Evolutionary conservation across 1,284 basidiomycete species (phyloP), one percentile per base, ranked within the genome.

Genomic region (Marasmius tenuissimus): DNA sequence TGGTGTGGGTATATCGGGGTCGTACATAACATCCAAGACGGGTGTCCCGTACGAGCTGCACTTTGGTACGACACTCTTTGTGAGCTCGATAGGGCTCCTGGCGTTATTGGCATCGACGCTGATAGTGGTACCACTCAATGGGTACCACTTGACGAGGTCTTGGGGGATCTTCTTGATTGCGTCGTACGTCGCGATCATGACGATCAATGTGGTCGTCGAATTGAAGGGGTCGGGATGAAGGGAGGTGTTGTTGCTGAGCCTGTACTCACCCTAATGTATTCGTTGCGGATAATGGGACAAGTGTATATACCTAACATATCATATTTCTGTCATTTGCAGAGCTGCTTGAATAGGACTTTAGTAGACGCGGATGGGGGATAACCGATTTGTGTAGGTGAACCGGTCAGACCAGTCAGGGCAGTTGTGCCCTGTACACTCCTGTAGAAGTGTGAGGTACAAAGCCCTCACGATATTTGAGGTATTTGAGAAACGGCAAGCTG

Each of bases 161-260:
- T 96, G 95, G 91, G 96, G 95, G 0, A 67, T 89, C 10, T 82
- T 89, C 64, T 80, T 98, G 64, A 90, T 98, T 48, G 70, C 77
- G 14, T 88, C 86, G 4, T 98, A 98, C 72, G 70, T 82, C 16
- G 75, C 81, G 20, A 81, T 93, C 64, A 94, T 94, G 91, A 73
- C 76, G 12, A 78, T 86, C 47, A 95, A 92, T 68, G 76, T 96
- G 51, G 72, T 86, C 47, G 91, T 94, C n/a, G 93, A 96, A 74
- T 66, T 82, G 14, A 76, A 71, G 49, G 42, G 47, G 51, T 62
- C 58, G 61, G 33, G 48, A 34, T 54, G 49, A 48, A 33, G 34
- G 50, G 18, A 16, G 14, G 20, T 53, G 34, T 38, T 40, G 35
- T 27, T 27, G 37, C 27, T 27, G 27, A 27, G 27, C 27, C 27